phyloP scores from a whole-genome alignment of 371 early-diverging fungal species.

The Smittium culicis region DNA sequence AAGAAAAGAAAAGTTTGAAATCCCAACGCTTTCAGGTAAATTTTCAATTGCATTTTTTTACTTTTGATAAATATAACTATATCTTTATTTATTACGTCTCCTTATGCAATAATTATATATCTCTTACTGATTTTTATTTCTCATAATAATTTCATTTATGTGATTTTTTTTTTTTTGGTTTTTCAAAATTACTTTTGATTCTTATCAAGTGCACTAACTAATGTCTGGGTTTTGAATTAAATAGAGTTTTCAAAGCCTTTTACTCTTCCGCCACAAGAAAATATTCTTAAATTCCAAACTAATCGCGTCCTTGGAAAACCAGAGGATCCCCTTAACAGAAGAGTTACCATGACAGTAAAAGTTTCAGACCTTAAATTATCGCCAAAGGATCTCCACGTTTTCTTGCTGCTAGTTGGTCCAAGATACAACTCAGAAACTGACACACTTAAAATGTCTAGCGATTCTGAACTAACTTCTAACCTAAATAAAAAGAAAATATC shows the following conservation, averaged over 20 bases:
- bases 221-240: too few relatives aligned
- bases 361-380: conserved; percentile 22
- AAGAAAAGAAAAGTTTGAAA: conserved; percentile 27
- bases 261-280: conserved; percentile 15
- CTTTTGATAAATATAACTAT: too few relatives aligned
- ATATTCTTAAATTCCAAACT: conserved; percentile 23
- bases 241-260: conserved; percentile 25
- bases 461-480: conserved; percentile 20
- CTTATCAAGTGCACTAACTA: too few relatives aligned
- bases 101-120: too few relatives aligned
- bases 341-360: conserved; percentile 17
- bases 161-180: too few relatives aligned
- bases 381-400: conserved; percentile 25
- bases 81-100: too few relatives aligned
- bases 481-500: conserved; percentile 28
- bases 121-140: too few relatives aligned
- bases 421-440: conserved; percentile 28
- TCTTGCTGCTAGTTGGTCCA: conserved; percentile 25
- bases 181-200: neutral
- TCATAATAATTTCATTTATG: too few relatives aligned
- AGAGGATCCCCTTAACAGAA: conserved; percentile 7
- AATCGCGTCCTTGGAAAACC: conserved; percentile 7
- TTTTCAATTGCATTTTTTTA: too few relatives aligned
- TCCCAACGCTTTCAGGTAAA: conserved; percentile 20
- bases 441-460: conserved; percentile 27